Evolutionary conservation across 1,139 yeast species (phyloP), one percentile per base, ranked within the genome.

Genomic region (Saccharomyces hybrid): DNA sequence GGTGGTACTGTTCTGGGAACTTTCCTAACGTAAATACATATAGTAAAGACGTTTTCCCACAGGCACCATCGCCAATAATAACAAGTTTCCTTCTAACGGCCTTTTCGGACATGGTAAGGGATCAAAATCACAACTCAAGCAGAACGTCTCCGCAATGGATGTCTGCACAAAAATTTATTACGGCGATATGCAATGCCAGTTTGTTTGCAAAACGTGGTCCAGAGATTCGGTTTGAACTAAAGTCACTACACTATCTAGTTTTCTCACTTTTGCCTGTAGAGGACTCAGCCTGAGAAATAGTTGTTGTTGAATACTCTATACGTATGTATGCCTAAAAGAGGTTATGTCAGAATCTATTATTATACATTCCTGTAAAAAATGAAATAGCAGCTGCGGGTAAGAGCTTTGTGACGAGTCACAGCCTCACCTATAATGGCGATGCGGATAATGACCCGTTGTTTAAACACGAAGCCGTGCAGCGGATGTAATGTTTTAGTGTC

Each of bases 21-120:
- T 88, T 95, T 0, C 97, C 97, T 28, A 89, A 72, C 0, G 97
- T 88, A 73, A 89, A 90, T 19, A 90, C 97, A 65, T 90, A 88
- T n/a, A 90, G 75, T 38, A 90, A 75, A 2, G 97, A 89, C 0
- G 97, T 90, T 70, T 90, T 90, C 13, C 97, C 97, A 71, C 97
- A 89, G 1, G 96, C 96, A 49, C 97, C 97, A 70, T 90, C 97
- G 32, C 97, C 97, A 14, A 90, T 95, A 50, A 90, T 90, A 53
- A 90, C 97, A 51, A 90, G 75, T 68, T 90, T 90, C 70, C 96
- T 77, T 62, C 82, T 82, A 46, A 84, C 77, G 8, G 75, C 64
- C 23, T 63, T 64, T 48, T 65, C 70, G 4, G 69, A 57, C 73
- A 70, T 68, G 11, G 26, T 51, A 41, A 16, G 25, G 44, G 44